phyloP scores from a whole-genome alignment of 306 rosid genomes.

The Dalbergia cochinchinensis region DNA sequence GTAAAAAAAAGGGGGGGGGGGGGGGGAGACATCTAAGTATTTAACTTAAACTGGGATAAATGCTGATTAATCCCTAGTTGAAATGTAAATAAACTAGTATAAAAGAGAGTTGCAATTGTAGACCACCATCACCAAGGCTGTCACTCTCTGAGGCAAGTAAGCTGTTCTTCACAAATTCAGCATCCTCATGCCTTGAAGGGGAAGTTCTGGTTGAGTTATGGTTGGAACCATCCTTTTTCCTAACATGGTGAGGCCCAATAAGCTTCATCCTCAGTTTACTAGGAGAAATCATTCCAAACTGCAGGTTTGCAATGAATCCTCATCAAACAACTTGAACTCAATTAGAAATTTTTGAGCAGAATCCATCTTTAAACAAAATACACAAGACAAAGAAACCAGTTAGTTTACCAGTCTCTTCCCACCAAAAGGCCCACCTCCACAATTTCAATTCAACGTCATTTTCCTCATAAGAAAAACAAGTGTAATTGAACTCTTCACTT shows the following conservation, averaged over 20 bases:
- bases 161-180: conserved; percentile 74
- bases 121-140: conserved; percentile 79
- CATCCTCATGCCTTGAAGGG: conserved; percentile 77
- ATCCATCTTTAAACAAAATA: conserved; percentile 24
- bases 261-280: conserved; percentile 95
- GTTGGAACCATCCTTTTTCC: conserved; percentile 88
- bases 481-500: conserved; percentile 32
- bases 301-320: conserved; percentile 35
- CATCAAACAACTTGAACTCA: conserved; percentile 25
- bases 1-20: background rate
- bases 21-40: background rate
- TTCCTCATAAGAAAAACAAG: conserved; percentile 24
- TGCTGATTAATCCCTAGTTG: background rate
- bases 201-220: conserved; percentile 91
- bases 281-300: conserved; percentile 95
- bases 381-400: conserved; percentile 15
- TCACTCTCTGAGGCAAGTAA: conserved; percentile 61
- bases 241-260: conserved; percentile 72
- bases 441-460: conserved; percentile 6
- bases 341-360: conserved; percentile 31
- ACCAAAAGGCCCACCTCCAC: conserved; percentile 31
- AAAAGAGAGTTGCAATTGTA: conserved; percentile 23
- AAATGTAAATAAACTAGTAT: background rate
- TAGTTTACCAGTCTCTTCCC: conserved; percentile 30
- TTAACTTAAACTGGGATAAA: background rate